Conservation (phyloP, 257 asterid species). For the Craterostigma plantagineum region DNA sequence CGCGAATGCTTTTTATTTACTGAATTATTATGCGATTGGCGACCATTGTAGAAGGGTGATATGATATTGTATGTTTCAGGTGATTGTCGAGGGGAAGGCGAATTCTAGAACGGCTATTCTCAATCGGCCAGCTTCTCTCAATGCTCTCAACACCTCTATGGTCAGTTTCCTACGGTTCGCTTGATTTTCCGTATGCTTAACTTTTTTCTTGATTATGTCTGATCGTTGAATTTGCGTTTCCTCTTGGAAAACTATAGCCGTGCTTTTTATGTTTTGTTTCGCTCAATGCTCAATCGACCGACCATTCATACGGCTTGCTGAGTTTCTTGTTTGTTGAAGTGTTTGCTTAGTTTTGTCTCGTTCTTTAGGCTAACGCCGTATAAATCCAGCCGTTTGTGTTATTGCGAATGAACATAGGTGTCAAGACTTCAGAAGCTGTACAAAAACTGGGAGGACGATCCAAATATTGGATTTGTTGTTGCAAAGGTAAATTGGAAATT, state of each 20-base stretch:
- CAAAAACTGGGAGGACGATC: conserved; percentile 79
- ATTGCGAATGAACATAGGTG: conserved; percentile 22
- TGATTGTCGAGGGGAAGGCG: conserved; percentile 58
- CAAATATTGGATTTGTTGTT: conserved; percentile 45
- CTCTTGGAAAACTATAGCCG: too few species aligned
- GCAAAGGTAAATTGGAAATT: conserved; percentile 37
- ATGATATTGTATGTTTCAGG: conserved; percentile 24
- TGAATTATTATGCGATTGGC: neutral
- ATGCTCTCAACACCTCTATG: conserved; percentile 58
- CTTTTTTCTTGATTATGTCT: conserved; percentile 2
- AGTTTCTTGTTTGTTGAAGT: too few species aligned
- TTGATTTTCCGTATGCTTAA: neutral
- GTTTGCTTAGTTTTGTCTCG: neutral
- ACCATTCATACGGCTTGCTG: too few species aligned
- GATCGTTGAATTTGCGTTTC: too few species aligned
- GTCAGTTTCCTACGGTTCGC: conserved; percentile 16
- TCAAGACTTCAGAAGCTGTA: conserved; percentile 61
- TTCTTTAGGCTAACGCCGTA: too few species aligned
- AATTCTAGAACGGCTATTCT: conserved; percentile 76
- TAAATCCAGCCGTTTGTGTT: neutral
- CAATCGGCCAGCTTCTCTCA: conserved; percentile 63
- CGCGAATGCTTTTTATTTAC: too few species aligned
- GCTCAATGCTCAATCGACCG: too few species aligned
- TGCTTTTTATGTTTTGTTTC: too few species aligned
- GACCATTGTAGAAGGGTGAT: conserved; percentile 3